Evolutionary conservation across 1,284 basidiomycete species (phyloP).

Genomic region (Neonothopanus nambi): DNA sequence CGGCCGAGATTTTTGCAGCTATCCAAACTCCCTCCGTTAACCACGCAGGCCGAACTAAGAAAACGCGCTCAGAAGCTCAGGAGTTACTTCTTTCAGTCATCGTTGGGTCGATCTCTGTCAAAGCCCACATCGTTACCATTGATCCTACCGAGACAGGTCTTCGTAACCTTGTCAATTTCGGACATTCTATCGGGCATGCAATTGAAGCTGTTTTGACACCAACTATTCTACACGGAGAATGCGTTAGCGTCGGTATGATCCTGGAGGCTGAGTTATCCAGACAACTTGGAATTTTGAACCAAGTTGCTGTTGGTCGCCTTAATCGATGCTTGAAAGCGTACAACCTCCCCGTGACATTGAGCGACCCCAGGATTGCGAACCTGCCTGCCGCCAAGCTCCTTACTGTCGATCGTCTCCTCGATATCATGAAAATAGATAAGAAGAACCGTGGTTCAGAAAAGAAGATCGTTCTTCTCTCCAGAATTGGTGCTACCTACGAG

Average conservation of each 20-base stretch:
- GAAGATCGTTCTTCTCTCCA: constrained; percentile 90
- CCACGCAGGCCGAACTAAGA: constrained; percentile 60
- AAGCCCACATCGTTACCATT: constrained; percentile 92
- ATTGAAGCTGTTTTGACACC: constrained; percentile 94
- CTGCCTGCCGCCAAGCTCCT: constrained; percentile 74
- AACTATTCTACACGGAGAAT: constrained; percentile 90
- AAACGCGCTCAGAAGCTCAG: constrained; percentile 75
- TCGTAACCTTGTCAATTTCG: constrained; percentile 96
- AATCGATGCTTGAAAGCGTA: constrained; percentile 84
- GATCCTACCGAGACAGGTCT: constrained; percentile 95
- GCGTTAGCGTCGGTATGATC: constrained; percentile 91
- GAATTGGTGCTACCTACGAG: constrained; percentile 92
- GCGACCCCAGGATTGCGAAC: constrained; percentile 73
- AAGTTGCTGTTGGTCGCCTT: constrained; percentile 88
- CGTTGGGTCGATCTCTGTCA: constrained; percentile 86
- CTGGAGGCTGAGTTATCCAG: constrained; percentile 91
- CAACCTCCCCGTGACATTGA: constrained; percentile 80
- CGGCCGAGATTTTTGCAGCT: constrained; percentile 82
- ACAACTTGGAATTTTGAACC: constrained; percentile 82
- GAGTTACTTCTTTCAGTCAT: constrained; percentile 83
- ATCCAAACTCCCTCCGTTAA: constrained; percentile 72
- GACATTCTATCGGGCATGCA: constrained; percentile 94
- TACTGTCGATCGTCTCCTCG: constrained; percentile 82
- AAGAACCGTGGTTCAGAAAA: constrained; percentile 93
- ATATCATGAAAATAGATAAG: constrained; percentile 96